These are phyloP conservation scores for Podospora bellae-mahoneyi DNA, from an alignment of 495 filamentous ascomycete species.

Conservation along the genomic window DNA sequence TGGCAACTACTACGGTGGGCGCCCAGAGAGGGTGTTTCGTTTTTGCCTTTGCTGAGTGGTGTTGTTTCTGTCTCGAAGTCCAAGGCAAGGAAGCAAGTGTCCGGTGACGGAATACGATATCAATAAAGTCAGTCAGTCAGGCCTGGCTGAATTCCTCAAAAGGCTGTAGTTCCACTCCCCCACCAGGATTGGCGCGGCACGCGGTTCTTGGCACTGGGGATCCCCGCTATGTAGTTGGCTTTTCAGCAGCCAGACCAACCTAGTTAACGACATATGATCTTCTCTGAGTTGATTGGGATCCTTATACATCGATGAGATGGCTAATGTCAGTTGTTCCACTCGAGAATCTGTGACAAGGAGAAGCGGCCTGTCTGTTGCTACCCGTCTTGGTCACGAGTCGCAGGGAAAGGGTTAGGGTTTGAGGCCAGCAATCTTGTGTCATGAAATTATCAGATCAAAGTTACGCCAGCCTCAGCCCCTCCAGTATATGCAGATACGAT, in stretches of 20 bases:
- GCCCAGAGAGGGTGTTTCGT: constrained; percentile 11
- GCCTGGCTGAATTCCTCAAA: constrained; percentile 23
- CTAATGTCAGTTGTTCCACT: neutral
- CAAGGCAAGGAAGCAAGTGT: constrained; percentile 7
- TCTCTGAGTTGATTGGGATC: neutral
- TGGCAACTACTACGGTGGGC: constrained; percentile 3
- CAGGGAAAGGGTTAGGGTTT: constrained; percentile 5
- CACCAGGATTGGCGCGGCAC: constrained; percentile 18
- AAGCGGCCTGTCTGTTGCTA: neutral
- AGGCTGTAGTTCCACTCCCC: constrained; percentile 6
- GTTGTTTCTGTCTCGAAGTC: constrained; percentile 12
- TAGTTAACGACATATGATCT: neutral
- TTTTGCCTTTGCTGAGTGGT: constrained; percentile 13
- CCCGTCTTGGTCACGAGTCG: neutral
- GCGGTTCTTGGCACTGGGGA: constrained; percentile 11
- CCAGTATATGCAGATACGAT: neutral
- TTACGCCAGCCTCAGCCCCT: too few species aligned
- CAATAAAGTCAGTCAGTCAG: constrained; percentile 15
- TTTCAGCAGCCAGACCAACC: neutral
- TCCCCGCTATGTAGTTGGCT: neutral
- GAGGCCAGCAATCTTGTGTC: neutral
- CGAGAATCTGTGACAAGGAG: neutral
- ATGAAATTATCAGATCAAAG: neutral
- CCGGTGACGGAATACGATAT: constrained; percentile 32
- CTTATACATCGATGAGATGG: neutral